Conservation (phyloP, 2,329 filamentous ascomycete genomes). For the Colletotrichum echinochloae region DNA sequence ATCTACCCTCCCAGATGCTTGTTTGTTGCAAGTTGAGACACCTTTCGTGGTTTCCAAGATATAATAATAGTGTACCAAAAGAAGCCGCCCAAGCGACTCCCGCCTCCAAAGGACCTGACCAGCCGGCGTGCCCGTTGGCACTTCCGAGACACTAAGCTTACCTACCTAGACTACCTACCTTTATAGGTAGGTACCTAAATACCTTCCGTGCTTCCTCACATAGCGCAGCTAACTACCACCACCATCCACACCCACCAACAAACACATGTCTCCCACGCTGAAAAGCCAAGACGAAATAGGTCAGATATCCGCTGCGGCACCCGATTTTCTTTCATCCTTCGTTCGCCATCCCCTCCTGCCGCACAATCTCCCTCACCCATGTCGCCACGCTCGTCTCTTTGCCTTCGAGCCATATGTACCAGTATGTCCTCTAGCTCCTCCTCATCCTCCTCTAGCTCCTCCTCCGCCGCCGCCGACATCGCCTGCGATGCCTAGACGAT, state of each 20-base stretch:
- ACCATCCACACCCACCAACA: neutral
- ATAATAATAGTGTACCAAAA: neutral
- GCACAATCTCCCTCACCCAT: constrained; percentile 28
- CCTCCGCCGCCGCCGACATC: constrained; percentile 4
- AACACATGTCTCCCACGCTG: neutral
- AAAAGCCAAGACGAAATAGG: constrained; percentile 34
- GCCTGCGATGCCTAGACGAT: constrained; percentile 16
- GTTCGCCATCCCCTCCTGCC: constrained; percentile 14
- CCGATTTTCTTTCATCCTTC: neutral
- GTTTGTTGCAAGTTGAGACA: neutral
- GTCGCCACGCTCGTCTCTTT: constrained; percentile 11
- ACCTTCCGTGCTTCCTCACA: no score
- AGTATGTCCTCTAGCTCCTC: neutral
- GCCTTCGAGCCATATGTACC: neutral
- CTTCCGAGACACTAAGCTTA: neutral
- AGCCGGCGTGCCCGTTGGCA: neutral
- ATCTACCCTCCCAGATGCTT: neutral
- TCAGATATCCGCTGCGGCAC: constrained; percentile 31
- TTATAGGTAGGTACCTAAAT: no score
- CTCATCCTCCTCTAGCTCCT: no score
- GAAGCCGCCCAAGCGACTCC: neutral
- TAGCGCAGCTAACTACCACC: constrained; percentile 1
- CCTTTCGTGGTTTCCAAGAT: neutral
- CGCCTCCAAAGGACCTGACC: neutral
- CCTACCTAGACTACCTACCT: neutral